A percentile compares a stretch with the other conserved stretches of the same genome.
Evolutionary conservation across 2,329 filamentous ascomycete genomes (phyloP).

Genomic region (Xylaria sp.): DNA sequence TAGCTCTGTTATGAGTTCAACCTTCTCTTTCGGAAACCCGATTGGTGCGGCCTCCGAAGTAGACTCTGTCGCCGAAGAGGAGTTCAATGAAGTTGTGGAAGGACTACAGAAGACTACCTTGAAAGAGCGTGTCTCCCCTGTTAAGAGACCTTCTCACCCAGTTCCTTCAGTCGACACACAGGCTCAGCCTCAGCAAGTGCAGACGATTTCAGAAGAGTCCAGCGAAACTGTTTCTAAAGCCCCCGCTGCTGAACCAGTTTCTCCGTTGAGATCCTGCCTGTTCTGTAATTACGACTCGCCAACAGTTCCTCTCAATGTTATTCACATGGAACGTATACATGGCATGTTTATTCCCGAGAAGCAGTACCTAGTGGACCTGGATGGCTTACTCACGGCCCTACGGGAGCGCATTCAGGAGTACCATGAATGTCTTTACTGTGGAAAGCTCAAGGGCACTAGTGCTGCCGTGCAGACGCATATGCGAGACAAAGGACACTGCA

Average conservation of each 20-base stretch:
- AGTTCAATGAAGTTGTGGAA: conserved; percentile 73
- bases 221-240: conserved; percentile 42
- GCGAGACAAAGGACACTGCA: conserved; percentile 94
- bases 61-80: conserved; percentile 65
- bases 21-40: conserved; percentile 84
- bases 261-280: conserved; percentile 59
- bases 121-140: conserved; percentile 39
- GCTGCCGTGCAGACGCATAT: conserved; percentile 91
- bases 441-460: conserved; percentile 71
- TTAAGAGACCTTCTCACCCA: conserved; percentile 51
- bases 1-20: conserved; percentile 81
- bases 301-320: conserved; percentile 66
- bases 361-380: conserved; percentile 72
- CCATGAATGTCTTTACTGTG: conserved; percentile 83
- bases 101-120: conserved; percentile 62
- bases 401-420: conserved; percentile 73
- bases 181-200: conserved; percentile 38
- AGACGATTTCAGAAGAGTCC: conserved; percentile 36
- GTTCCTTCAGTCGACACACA: conserved; percentile 36
- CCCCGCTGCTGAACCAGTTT: conserved; percentile 35
- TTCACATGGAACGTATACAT: conserved; percentile 88
- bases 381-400: conserved; percentile 74
- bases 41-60: conserved; percentile 47
- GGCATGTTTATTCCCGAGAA: conserved; percentile 95
- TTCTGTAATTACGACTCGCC: conserved; percentile 90